Conservation (phyloP, 768 basidiomycete genomes). For the Lyophyllum semitale region DNA sequence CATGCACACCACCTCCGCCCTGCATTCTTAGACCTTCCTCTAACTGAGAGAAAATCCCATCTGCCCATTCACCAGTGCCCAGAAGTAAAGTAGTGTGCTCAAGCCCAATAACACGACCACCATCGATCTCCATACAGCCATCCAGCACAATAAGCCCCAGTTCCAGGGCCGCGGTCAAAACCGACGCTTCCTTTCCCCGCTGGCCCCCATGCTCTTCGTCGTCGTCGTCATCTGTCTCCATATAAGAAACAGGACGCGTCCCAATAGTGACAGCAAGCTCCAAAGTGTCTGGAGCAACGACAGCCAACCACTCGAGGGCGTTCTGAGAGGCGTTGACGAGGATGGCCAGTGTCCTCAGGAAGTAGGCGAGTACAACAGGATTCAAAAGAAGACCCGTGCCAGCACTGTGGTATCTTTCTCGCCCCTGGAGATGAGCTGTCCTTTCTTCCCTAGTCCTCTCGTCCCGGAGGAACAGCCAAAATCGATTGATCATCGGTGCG, state of each 20-base stretch:
- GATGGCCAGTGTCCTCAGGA: constrained; percentile 74
- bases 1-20: constrained; percentile 68
- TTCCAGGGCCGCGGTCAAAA: constrained; percentile 77
- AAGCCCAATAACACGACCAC: constrained; percentile 69
- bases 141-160: constrained; percentile 77
- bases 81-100: constrained; percentile 76
- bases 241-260: constrained; percentile 56
- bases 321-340: constrained; percentile 83
- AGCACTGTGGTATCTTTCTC: constrained; percentile 64
- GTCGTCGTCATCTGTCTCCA: constrained; percentile 35
- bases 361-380: constrained; percentile 73
- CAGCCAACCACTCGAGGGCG: constrained; percentile 76
- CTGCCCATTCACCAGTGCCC: constrained; percentile 81
- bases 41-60: constrained; percentile 59
- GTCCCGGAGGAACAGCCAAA: constrained; percentile 92
- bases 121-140: constrained; percentile 73
- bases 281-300: constrained; percentile 80
- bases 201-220: constrained; percentile 32
- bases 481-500: constrained; percentile 87
- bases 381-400: constrained; percentile 85
- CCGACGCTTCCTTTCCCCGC: constrained; percentile 63
- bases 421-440: constrained; percentile 54
- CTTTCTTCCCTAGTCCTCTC: constrained; percentile 76
- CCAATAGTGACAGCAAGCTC: constrained; percentile 85
- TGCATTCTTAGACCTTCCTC: constrained; percentile 64